Percentiles rank a stretch among this genome's conserved stretches.
Conservation (phyloP, 1,284 basidiomycete genomes). For the Cryptococcus maquisensis region DNA sequence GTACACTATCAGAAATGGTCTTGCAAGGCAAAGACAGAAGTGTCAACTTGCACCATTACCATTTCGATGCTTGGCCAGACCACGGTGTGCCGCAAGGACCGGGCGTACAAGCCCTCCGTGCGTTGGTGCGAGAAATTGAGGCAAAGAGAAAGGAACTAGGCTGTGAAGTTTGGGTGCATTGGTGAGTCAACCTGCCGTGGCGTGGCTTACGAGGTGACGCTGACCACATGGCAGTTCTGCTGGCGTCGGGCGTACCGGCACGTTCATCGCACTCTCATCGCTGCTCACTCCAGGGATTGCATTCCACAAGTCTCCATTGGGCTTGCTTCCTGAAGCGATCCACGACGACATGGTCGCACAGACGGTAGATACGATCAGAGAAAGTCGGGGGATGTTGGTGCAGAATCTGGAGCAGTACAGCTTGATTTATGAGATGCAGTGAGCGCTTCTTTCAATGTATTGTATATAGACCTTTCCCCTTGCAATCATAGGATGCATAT, state of each 20-base stretch:
- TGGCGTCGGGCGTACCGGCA: slow-evolving; percentile 43
- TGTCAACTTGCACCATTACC: slow-evolving; percentile 34
- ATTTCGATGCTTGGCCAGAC: slow-evolving; percentile 44
- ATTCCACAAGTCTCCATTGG: slow-evolving; percentile 17
- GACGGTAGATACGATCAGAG: slow-evolving; percentile 36
- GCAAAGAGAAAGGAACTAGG: slow-evolving; percentile 15
- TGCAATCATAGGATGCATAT: not conserved
- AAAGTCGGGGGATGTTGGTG: slow-evolving; percentile 34
- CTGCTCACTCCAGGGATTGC: slow-evolving; percentile 13
- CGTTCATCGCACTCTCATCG: slow-evolving; percentile 41
- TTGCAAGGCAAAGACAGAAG: slow-evolving; percentile 3
- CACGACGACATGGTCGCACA: slow-evolving; percentile 23
- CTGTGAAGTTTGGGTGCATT: slow-evolving; percentile 46
- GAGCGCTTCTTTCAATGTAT: not conserved
- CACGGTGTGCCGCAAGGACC: slow-evolving; percentile 38
- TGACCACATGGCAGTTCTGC: slow-evolving; percentile 31
- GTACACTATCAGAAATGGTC: slow-evolving; percentile 13
- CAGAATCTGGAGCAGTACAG: slow-evolving; percentile 35
- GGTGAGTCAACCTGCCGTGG: slow-evolving; percentile 23
- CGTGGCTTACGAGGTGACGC: not conserved
- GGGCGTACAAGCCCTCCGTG: slow-evolving; percentile 22
- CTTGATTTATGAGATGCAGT: slow-evolving; percentile 24
- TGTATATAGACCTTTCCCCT: not conserved
- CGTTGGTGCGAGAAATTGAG: slow-evolving; percentile 25
- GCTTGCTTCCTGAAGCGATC: slow-evolving; percentile 17